Evolutionary conservation across 192 early-diverging fungal genomes (phyloP), one percentile per base, ranked within the genome.

Genomic region (Polychytrium aggregatum): DNA sequence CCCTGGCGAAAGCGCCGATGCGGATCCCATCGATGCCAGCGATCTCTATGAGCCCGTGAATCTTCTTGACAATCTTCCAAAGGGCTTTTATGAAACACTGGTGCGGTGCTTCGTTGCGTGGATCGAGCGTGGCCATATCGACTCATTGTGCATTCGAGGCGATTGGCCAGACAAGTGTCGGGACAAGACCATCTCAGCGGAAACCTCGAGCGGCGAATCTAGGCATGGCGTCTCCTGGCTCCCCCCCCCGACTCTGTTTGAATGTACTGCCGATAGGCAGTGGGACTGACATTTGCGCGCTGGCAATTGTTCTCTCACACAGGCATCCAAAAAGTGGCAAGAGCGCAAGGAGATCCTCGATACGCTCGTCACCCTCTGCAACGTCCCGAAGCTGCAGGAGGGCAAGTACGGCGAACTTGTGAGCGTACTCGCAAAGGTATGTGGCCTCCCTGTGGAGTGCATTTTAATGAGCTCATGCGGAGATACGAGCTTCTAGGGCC

Each of bases 271-370:
- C 25, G 42, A 13, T 14, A 14, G 42, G 1, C 17, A n/a, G 20
- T 20, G 42, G 13, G 25, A n/a, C 20, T 1, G 25, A 44, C 20
- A 29, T 29, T 47, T 27, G 9, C 30, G 4, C 27, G 1, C 47
- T 28, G 18, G 38, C 47, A 20, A 16, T 8, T 27, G 13, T 56
- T 56, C 35, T 40, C 28, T 28, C 13, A 31, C 5, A 48, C 79
- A 68, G n/a, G 53, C 55, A 1, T 87, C 91, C 5, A 70, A 81
- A 36, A 97, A 97, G 55, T 99, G 97, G 97, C 82, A 94, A 63
- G 94, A 97, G 57, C 75, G 97, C 57, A 93, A 92, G 52, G 92
- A 95, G 51, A 90, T 80, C 0, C 53, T 97, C 33, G 89, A 92
- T 41, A 71, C 58, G 10, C 57, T 99, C 24, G 51, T 86, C 5